phyloP scores from a whole-genome alignment of 768 basidiomycete species.

The Infundibulicybe gibba region DNA sequence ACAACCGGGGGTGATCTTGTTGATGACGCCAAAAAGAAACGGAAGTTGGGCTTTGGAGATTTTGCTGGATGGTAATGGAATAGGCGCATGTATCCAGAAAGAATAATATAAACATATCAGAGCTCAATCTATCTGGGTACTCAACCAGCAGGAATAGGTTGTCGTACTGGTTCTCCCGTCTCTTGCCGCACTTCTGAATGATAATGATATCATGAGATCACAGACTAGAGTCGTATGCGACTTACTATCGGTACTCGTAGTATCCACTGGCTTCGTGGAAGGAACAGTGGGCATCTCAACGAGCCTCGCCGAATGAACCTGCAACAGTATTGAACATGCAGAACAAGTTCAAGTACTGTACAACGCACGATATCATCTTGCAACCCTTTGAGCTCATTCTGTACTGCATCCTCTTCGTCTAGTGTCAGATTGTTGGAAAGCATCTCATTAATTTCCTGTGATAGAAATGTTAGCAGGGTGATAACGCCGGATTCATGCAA shows the following conservation, averaged over 20 bases:
- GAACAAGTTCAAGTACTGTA: background rate
- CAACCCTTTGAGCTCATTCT: slow-evolving; percentile 71
- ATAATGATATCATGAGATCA: no score
- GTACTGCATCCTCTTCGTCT: slow-evolving; percentile 94
- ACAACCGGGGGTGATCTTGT: slow-evolving; percentile 10
- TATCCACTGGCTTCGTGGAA: slow-evolving; percentile 32
- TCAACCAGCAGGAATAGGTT: slow-evolving; percentile 19
- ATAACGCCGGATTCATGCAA: background rate
- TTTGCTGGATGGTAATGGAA: slow-evolving; percentile 71
- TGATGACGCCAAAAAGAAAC: slow-evolving; percentile 72
- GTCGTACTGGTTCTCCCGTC: slow-evolving; percentile 13
- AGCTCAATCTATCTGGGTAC: slow-evolving; percentile 13
- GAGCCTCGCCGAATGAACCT: slow-evolving; percentile 18
- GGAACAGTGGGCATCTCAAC: slow-evolving; percentile 56
- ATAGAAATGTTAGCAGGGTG: slow-evolving; percentile 2
- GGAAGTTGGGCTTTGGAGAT: slow-evolving; percentile 86
- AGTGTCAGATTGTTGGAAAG: slow-evolving; percentile 75
- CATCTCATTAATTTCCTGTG: slow-evolving; percentile 88
- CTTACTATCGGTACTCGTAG: slow-evolving; percentile 9
- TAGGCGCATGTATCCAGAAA: slow-evolving; percentile 1
- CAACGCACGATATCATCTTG: slow-evolving; percentile 58
- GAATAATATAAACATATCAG: slow-evolving; percentile 1
- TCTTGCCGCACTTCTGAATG: no score
- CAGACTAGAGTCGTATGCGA: no score
- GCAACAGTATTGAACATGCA: slow-evolving; percentile 21